phyloP scores from a whole-genome alignment of 805 yeast genomes.

The Suhomyces sp. region DNA sequence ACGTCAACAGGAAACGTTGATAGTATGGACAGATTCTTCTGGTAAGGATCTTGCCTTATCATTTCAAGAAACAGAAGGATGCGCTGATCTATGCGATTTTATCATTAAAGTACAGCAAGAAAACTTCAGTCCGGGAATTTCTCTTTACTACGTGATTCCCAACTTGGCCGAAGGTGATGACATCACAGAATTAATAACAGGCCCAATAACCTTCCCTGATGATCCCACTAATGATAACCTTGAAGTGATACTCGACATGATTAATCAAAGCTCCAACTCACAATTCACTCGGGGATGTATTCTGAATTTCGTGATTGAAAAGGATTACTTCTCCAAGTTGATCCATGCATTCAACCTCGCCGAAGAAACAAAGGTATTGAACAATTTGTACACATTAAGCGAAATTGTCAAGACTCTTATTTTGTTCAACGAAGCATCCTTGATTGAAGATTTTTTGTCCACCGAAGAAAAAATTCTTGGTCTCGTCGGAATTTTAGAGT shows the following conservation, averaged over 20 bases:
- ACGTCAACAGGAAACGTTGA: constrained; percentile 89
- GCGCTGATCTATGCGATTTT: constrained; percentile 80
- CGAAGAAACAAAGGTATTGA: constrained; percentile 53
- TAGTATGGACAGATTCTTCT: constrained; percentile 88
- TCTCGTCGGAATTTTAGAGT: constrained; percentile 76
- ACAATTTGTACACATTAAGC: constrained; percentile 63
- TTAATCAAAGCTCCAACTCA: constrained; percentile 62
- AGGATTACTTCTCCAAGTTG: constrained; percentile 53
- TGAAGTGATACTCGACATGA: constrained; percentile 49
- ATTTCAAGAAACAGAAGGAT: constrained; percentile 90
- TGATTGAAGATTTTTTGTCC: constrained; percentile 34
- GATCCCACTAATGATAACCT: constrained; percentile 54
- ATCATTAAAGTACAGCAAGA: constrained; percentile 65
- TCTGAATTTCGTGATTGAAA: constrained; percentile 52
- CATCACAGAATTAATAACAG: constrained; percentile 73
- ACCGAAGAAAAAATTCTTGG: constrained; percentile 42
- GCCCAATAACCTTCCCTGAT: constrained; percentile 71
- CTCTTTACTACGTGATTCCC: constrained; percentile 65
- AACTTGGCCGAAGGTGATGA: constrained; percentile 39
- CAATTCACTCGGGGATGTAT: constrained; percentile 63
- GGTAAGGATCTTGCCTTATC: constrained; percentile 79
- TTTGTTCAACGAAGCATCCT: constrained; percentile 60
- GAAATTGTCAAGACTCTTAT: constrained; percentile 71
- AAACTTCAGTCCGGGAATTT: constrained; percentile 57
- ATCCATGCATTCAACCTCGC: constrained; percentile 52